phyloP scores from a whole-genome alignment of 169 alveolate species.

The Plasmodium coatneyi region DNA sequence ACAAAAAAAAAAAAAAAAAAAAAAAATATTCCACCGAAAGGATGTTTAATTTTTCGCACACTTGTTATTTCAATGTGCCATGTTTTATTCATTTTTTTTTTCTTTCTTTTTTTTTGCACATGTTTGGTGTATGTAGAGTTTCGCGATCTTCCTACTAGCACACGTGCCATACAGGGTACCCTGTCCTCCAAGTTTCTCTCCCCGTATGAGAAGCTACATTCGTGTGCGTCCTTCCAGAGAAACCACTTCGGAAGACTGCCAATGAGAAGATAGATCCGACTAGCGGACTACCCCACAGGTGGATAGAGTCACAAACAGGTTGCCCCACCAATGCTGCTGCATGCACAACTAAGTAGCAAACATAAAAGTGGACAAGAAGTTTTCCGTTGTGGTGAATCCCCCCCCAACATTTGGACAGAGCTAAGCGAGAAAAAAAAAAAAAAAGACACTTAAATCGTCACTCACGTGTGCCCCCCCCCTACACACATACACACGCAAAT shows the following conservation, averaged over 20 bases:
- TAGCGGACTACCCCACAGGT: background rate
- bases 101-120: background rate
- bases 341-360: background rate
- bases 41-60: too few species aligned
- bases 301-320: background rate
- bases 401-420: background rate
- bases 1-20: background rate
- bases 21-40: too few species aligned
- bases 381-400: background rate
- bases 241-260: background rate
- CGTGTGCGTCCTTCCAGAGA: background rate
- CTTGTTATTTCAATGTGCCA: too few species aligned
- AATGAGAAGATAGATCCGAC: background rate
- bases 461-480: background rate
- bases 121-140: background rate
- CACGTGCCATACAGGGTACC: background rate
- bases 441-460: background rate
- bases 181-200: background rate
- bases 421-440: background rate
- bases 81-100: too few species aligned
- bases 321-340: background rate
- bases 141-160: background rate
- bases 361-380: background rate
- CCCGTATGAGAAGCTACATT: background rate
- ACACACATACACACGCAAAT: background rate